Conservation (phyloP, 2,329 filamentous ascomycete genomes). For the Celoporthe dispersa region DNA sequence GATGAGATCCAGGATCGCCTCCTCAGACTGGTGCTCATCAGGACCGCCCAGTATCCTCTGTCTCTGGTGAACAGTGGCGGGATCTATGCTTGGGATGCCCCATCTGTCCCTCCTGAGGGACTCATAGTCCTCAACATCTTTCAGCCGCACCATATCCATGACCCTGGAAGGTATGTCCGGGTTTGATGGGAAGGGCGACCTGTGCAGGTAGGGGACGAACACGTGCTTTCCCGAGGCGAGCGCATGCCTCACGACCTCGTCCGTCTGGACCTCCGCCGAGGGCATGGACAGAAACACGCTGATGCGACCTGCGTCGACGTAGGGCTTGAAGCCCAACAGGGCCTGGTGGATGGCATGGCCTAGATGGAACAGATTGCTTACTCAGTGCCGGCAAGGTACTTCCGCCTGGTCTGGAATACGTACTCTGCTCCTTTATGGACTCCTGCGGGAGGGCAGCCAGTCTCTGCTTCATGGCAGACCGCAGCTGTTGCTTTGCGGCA, state of each 20-base stretch:
- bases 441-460: slow-evolving; percentile 67
- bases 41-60: slow-evolving; percentile 74
- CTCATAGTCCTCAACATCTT: slow-evolving; percentile 76
- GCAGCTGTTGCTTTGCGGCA: slow-evolving; percentile 76
- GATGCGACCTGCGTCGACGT: slow-evolving; percentile 73
- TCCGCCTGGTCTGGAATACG: slow-evolving; percentile 36
- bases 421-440: slow-evolving; percentile 72
- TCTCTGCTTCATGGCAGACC: slow-evolving; percentile 69
- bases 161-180: slow-evolving; percentile 63
- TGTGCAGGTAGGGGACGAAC: slow-evolving; percentile 89
- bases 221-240: slow-evolving; percentile 79
- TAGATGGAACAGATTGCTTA: slow-evolving; percentile 41
- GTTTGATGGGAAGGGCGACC: slow-evolving; percentile 48
- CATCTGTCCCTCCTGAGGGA: slow-evolving; percentile 78
- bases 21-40: slow-evolving; percentile 48
- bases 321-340: slow-evolving; percentile 72
- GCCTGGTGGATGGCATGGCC: slow-evolving; percentile 67
- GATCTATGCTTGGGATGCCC: slow-evolving; percentile 88
- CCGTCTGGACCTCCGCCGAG: slow-evolving; percentile 81
- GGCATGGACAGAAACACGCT: slow-evolving; percentile 96
- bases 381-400: slow-evolving; percentile 33
- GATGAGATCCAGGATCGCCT: slow-evolving; percentile 75
- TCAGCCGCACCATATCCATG: slow-evolving; percentile 94
- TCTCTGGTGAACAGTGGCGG: slow-evolving; percentile 66
- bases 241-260: slow-evolving; percentile 80